phyloP scores from a whole-genome alignment of 2,329 filamentous ascomycete species.

The Xylariaceae sp. region DNA sequence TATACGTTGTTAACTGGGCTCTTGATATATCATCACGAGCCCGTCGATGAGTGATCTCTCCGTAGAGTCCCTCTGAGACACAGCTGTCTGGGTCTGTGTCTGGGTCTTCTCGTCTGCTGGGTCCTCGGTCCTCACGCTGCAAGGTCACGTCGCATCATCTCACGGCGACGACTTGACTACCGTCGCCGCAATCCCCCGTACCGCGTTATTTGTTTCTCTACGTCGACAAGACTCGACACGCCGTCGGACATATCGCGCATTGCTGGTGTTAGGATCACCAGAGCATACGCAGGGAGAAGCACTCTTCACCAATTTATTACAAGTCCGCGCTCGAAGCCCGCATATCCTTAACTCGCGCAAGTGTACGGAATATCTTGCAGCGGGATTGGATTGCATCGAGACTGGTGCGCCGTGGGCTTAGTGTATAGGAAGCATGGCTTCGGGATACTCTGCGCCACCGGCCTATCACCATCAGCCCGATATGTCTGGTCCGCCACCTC shows the following conservation, averaged over 20 bases:
- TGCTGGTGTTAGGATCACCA: not conserved
- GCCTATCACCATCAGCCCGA: conserved; percentile 30
- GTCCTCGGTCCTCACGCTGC: conserved; percentile 1
- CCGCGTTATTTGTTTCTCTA: not conserved
- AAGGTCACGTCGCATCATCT: conserved; percentile 12
- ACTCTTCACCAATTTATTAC: conserved; percentile 4
- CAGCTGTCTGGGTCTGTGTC: too few species aligned
- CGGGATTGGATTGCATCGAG: conserved; percentile 13
- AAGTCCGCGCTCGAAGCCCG: conserved; percentile 4
- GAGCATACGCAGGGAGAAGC: not conserved
- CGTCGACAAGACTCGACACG: not conserved
- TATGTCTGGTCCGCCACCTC: conserved; percentile 27
- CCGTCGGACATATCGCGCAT: not conserved
- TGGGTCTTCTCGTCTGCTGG: too few species aligned
- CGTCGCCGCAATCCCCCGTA: not conserved
- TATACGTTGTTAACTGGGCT: too few species aligned
- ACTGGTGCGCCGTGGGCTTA: conserved; percentile 9
- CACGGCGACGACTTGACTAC: not conserved
- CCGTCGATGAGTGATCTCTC: too few species aligned
- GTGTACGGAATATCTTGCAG: not conserved
- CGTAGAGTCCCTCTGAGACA: too few species aligned
- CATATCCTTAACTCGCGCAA: not conserved
- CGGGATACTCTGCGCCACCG: conserved; percentile 30
- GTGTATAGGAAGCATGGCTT: conserved; percentile 27
- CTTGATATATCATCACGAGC: too few species aligned